Evolutionary conservation across 306 rosid genomes (phyloP).

Genomic region (Lotus japonicus): DNA sequence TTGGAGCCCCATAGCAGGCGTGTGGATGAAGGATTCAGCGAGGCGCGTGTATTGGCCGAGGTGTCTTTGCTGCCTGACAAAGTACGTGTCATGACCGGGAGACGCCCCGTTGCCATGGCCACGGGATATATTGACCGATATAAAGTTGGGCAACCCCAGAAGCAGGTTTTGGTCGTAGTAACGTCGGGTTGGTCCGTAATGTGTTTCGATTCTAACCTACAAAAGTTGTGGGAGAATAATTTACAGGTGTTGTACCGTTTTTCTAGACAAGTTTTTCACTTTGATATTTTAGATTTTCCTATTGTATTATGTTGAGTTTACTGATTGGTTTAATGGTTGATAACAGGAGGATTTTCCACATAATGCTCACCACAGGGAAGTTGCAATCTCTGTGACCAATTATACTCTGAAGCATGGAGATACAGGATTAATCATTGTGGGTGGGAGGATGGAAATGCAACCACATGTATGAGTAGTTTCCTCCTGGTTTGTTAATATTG

Average conservation of each 20-base stretch:
- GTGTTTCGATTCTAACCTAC: constrained; percentile 96
- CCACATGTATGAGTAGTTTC: constrained; percentile 61
- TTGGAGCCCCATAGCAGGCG: constrained; percentile 90
- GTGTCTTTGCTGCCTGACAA: constrained; percentile 89
- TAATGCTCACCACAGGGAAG: constrained; percentile 92
- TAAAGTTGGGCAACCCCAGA: constrained; percentile 58
- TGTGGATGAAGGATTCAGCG: constrained; percentile 87
- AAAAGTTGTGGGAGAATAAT: constrained; percentile 84
- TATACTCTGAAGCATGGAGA: constrained; percentile 94
- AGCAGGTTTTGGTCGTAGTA: constrained; percentile 88
- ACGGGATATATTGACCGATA: constrained; percentile 72
- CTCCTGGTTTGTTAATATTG: background rate
- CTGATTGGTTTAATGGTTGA: constrained; percentile 16
- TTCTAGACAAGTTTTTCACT: background rate
- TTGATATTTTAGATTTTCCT: background rate
- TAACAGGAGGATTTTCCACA: constrained; percentile 92
- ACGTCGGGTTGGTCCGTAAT: constrained; percentile 95
- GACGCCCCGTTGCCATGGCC: constrained; percentile 96
- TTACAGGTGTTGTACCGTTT: constrained; percentile 63
- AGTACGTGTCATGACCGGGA: constrained; percentile 75
- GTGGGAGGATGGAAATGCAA: constrained; percentile 98
- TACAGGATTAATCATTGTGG: constrained; percentile 85
- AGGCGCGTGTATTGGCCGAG: constrained; percentile 69
- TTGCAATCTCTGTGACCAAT: constrained; percentile 76
- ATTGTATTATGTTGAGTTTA: background rate